Conservation (phyloP, 2,329 filamentous ascomycete genomes). For the Fusarium illudens region DNA sequence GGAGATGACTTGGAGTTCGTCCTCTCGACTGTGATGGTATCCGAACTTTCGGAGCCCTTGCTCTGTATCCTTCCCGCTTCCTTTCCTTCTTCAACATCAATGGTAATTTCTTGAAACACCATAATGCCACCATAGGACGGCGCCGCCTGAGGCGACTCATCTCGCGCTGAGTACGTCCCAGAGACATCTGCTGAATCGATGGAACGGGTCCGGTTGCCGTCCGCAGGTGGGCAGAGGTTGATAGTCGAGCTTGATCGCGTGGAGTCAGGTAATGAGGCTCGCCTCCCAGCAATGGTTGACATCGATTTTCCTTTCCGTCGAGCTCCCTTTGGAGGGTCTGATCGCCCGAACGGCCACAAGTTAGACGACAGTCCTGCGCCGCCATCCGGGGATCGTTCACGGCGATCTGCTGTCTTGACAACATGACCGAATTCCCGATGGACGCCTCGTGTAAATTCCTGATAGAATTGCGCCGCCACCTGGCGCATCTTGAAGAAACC, state of each 20-base stretch:
- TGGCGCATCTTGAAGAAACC: constrained; percentile 74
- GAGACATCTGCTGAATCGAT: constrained; percentile 28
- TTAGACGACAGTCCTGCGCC: constrained; percentile 11
- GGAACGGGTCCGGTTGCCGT: constrained; percentile 19
- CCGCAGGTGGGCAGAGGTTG: constrained; percentile 34
- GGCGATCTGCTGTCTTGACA: constrained; percentile 42
- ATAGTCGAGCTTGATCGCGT: constrained; percentile 38
- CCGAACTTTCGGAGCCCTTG: constrained; percentile 7
- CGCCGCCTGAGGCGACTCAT: constrained; percentile 33
- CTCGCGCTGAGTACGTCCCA: constrained; percentile 34
- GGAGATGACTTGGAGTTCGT: constrained; percentile 15
- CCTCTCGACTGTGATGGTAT: constrained; percentile 13
- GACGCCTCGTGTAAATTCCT: constrained; percentile 67
- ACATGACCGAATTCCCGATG: constrained; percentile 68
- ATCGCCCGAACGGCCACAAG: constrained; percentile 26
- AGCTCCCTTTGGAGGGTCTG: constrained; percentile 3
- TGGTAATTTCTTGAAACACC: constrained; percentile 68
- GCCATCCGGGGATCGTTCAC: constrained; percentile 5
- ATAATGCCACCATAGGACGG: constrained; percentile 63
- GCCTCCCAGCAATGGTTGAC: constrained; percentile 6
- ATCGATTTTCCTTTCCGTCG: constrained; percentile 11
- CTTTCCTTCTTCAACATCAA: constrained; percentile 52
- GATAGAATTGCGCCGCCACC: constrained; percentile 66
- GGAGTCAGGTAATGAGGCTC: constrained; percentile 30
- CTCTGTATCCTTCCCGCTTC: constrained; percentile 9